These are phyloP conservation scores for Melaleuca quinquenervia DNA, from an alignment of 345 rosid species.

Conservation along the genomic window DNA sequence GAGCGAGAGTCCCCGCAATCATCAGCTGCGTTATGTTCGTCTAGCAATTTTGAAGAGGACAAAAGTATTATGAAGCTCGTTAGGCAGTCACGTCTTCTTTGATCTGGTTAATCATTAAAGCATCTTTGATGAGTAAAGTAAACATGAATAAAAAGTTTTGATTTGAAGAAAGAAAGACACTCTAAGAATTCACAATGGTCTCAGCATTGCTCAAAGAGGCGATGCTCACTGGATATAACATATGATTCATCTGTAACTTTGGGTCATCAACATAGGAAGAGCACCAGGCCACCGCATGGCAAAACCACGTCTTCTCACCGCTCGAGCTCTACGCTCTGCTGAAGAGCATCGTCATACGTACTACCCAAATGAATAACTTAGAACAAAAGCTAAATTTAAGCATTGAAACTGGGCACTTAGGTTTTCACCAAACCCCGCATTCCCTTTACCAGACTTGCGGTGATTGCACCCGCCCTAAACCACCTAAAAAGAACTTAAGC, in stretches of 20 bases:
- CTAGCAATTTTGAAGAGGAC: not conserved
- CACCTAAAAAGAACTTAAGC: constrained; percentile 5
- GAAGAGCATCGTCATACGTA: not conserved
- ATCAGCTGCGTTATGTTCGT: not conserved
- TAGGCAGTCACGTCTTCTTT: not conserved
- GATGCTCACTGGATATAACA: not conserved
- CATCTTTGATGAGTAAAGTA: not conserved
- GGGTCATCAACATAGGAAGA: not conserved
- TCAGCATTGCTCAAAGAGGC: not conserved
- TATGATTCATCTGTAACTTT: not conserved
- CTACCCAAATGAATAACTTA: not conserved
- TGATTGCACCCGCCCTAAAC: not conserved
- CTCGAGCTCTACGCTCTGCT: not conserved
- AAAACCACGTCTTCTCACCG: not conserved
- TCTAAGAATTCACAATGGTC: not conserved
- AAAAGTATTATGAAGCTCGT: not conserved
- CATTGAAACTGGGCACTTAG: not conserved
- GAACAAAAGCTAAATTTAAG: not conserved
- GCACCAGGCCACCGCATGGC: not conserved
- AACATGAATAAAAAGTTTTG: not conserved
- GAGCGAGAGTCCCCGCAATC: not conserved
- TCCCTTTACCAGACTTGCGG: not conserved
- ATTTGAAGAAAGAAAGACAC: not conserved
- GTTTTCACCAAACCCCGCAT: not conserved
- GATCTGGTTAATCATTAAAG: not conserved